Conservation (phyloP, 2,329 filamentous ascomycete genomes). For the Biscogniauxia marginata region DNA sequence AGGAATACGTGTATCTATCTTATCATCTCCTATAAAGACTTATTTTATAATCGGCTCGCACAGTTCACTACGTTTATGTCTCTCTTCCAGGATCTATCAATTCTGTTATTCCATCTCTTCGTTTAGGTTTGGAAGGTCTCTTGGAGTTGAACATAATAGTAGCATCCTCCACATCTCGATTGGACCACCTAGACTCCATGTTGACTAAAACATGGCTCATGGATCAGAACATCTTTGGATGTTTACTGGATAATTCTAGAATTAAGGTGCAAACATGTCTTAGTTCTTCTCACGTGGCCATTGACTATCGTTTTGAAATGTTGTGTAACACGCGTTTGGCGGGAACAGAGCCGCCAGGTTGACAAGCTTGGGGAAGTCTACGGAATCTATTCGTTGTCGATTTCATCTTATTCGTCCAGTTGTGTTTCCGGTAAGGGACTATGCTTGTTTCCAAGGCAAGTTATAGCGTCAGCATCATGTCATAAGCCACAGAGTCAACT, state of each 20-base stretch:
- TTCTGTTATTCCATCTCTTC: too few relatives aligned
- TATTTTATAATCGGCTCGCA: too few relatives aligned
- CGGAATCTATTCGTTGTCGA: background rate
- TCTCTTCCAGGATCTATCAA: too few relatives aligned
- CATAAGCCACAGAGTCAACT: background rate
- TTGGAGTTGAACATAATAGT: too few relatives aligned
- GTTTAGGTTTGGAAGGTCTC: too few relatives aligned
- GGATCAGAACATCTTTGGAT: background rate
- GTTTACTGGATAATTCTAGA: background rate
- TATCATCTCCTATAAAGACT: too few relatives aligned
- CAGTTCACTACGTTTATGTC: too few relatives aligned
- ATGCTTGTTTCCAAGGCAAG: background rate
- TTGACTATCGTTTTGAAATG: background rate
- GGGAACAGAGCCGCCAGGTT: background rate
- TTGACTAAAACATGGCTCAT: background rate
- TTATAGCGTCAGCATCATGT: background rate
- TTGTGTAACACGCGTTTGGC: background rate
- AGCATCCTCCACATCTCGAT: background rate
- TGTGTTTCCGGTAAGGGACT: background rate
- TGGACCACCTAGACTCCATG: background rate
- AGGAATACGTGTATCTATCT: too few relatives aligned
- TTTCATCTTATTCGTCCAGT: background rate
- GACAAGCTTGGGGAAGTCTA: background rate
- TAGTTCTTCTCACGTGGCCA: background rate
- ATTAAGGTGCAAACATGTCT: background rate